Base-by-base conservation (phyloP, 306 rosid genomes). In the Albizia julibrissin region DNA sequence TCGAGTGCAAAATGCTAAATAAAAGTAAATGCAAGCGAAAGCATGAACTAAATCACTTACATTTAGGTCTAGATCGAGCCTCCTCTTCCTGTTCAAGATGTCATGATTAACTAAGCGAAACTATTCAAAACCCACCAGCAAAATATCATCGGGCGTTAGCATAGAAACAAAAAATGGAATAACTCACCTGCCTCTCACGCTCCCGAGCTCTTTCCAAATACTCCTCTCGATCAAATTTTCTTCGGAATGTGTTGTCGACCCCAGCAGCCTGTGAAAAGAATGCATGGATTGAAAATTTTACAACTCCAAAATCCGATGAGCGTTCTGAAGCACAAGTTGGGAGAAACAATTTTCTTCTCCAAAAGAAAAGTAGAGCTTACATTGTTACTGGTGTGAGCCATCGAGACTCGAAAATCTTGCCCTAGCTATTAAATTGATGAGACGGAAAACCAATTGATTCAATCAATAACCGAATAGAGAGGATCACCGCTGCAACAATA, bases 191-290 rank as follows among this genome's bases (percentile, higher is more conserved):
- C 71, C 88, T 90, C 87, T 96, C 99, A 31, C 98, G 98, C 83
- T 96, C 98, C 7, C 98, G 92, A 69, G 99, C 98, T 79, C 92
- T 84, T 87, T 96, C 99, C 65, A 92, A 87, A 80, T 89, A 96
- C 89, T 94, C 98, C 76, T 96, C 99, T 54, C 92, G 90, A 74
- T 96, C 98, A 61, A 96, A 96, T 90, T 96, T 96, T 80, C 97
- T 94, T 90, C 99, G 88, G 66, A 91, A 90, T 1, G 99, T 96
- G 86, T 96, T 96, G 83, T 96, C 99, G 59, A 96, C 94, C 49
- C 92, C 99, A 83, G 31, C 91, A 62, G 49, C 90, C 99, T 95
- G 82, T 69, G 13, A 50, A 54, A 10, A 27, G 31, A 49, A 29
- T 16, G 59, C 64, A 46, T 15, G 42, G 67, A 85, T n/a, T 16